Percentiles rank a stretch among this genome's conserved stretches.
Evolutionary conservation across 148 eudicot species (phyloP).

Genomic region (Spergularia bocconei): DNA sequence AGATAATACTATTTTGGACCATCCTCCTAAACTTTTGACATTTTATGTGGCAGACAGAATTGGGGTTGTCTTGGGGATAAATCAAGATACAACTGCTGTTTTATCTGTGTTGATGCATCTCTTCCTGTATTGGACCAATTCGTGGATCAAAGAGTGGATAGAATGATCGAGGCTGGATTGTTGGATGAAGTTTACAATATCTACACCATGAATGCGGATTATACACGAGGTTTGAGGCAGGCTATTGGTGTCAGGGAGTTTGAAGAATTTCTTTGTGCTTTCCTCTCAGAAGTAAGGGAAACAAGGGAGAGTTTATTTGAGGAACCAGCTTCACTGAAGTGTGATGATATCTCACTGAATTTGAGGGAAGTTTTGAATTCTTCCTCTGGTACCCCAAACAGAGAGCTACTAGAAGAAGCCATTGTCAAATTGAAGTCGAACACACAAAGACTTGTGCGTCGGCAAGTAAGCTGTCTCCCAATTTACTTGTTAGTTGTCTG

Average conservation of each 20-base stretch:
- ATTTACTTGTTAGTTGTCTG: too few species aligned
- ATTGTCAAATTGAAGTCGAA: conserved; percentile 61
- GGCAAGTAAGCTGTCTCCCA: conserved; percentile 60
- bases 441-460: conserved; percentile 89
- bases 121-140: conserved; percentile 65
- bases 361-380: conserved; percentile 37
- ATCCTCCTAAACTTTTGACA: conserved; percentile 11
- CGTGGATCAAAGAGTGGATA: conserved; percentile 78
- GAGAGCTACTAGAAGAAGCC: conserved; percentile 50
- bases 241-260: conserved; percentile 95
- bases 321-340: conserved; percentile 20
- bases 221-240: conserved; percentile 89
- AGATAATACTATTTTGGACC: neutral
- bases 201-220: conserved; percentile 68
- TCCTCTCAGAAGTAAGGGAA: conserved; percentile 29
- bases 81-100: conserved; percentile 76
- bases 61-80: conserved; percentile 83
- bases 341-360: conserved; percentile 18
- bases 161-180: conserved; percentile 79
- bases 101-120: conserved; percentile 83
- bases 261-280: conserved; percentile 57
- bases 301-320: conserved; percentile 12
- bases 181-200: conserved; percentile 75
- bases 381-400: conserved; percentile 28
- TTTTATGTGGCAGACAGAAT: conserved; percentile 81